Conservation (phyloP, 257 asterid genomes). For the Plantago elongata region DNA sequence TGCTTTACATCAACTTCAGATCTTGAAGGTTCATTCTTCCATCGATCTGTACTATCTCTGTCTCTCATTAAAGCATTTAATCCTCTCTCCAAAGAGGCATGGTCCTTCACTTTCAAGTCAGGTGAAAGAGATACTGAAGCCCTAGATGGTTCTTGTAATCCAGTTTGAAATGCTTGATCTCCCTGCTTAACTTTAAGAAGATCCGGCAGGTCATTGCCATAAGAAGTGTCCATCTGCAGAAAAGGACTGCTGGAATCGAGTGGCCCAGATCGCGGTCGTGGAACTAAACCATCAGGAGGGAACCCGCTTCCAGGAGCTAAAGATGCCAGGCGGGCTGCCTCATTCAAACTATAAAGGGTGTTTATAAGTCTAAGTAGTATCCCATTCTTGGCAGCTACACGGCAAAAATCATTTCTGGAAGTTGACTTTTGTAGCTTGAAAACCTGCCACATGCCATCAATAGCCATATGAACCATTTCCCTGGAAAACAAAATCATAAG, state of each 20-base stretch:
- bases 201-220: constrained; percentile 67
- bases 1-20: constrained; percentile 61
- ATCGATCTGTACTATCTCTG: constrained; percentile 33
- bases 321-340: constrained; percentile 83
- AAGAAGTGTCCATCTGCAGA: constrained; percentile 47
- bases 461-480: constrained; percentile 99
- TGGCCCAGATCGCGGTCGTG: constrained; percentile 71
- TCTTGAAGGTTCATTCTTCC: constrained; percentile 55
- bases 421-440: constrained; percentile 95
- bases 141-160: constrained; percentile 57
- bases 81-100: constrained; percentile 33
- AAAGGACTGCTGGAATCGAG: constrained; percentile 61
- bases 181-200: constrained; percentile 61
- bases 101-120: constrained; percentile 45
- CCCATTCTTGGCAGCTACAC: constrained; percentile 92
- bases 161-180: constrained; percentile 52
- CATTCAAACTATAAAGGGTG: constrained; percentile 89
- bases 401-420: constrained; percentile 89
- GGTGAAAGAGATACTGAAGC: constrained; percentile 66
- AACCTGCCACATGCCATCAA: constrained; percentile 99
- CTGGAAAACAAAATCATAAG: constrained; percentile 40
- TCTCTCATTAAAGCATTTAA: constrained; percentile 28
- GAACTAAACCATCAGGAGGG: constrained; percentile 58
- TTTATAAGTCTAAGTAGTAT: constrained; percentile 85
- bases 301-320: constrained; percentile 72